Percentiles rank a stretch among this genome's conserved stretches.
These are phyloP conservation scores for Paramecium caudatum DNA, from an alignment of 73 alveolate genomes.

Conservation along the genomic window DNA sequence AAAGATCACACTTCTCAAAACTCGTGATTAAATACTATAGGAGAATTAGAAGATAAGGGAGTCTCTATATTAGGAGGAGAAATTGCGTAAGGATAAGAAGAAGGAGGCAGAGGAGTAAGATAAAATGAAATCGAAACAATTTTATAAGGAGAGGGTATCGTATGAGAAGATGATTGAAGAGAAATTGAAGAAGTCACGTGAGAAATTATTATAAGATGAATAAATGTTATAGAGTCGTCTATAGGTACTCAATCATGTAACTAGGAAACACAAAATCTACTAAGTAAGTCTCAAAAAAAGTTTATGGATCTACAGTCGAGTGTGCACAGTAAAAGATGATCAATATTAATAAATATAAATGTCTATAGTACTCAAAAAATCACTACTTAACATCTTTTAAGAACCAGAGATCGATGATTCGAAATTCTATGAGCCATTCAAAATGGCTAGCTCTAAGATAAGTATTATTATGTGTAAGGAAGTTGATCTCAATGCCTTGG, in stretches of 20 bases:
- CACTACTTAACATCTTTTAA: too few species aligned
- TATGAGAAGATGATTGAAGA: constrained; percentile 33
- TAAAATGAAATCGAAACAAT: constrained; percentile 21
- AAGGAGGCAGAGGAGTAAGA: background rate
- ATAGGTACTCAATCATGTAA: background rate
- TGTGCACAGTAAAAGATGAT: background rate
- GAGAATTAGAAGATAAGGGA: constrained; percentile 23
- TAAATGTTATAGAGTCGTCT: background rate
- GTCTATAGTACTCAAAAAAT: too few species aligned
- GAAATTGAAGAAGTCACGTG: background rate
- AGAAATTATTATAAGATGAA: constrained; percentile 7
- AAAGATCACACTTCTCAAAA: background rate
- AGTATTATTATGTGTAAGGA: too few species aligned
- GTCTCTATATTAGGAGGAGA: constrained; percentile 6
- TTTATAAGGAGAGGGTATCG: constrained; percentile 19
- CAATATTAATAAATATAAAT: constrained; percentile 32
- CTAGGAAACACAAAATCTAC: background rate
- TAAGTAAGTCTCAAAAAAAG: background rate
- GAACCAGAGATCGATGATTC: too few species aligned
- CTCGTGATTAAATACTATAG: background rate
- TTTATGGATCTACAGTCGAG: constrained; percentile 18
- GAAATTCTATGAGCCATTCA: too few species aligned
- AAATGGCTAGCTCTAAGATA: too few species aligned
- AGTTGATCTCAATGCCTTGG: too few species aligned
- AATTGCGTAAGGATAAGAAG: background rate